Base-by-base conservation (phyloP, 2,329 filamentous ascomycete species). In the Aspergillus sp. region DNA sequence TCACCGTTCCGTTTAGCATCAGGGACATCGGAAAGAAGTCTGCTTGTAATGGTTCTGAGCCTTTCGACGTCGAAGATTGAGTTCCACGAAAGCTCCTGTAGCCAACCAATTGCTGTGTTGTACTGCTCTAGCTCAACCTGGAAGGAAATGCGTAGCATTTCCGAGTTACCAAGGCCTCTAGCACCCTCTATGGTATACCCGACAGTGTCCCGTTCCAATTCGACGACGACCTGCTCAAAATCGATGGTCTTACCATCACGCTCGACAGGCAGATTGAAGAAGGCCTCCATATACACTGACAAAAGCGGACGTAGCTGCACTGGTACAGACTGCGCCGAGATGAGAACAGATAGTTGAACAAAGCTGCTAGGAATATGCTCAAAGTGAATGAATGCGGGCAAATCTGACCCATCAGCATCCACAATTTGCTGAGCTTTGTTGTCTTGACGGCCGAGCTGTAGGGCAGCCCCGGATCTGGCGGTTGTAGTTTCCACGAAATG, bases 301-400 rank as follows among this genome's bases (percentile, higher is more conserved):
- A 98, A 80, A 20, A 99, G 77, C 3, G 95, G 95, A 70, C 93
- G 92, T 58, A 93, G 83, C 62, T 93, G 85, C n/a, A 89, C 83
- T 0, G 93, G 91, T 1, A 97, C 80, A 33, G 85, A 80, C 2
- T 86, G 83, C 0, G 92, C 96, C 52, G 91, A 91, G 50, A 98
- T 80, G 56, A 95, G 86, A 20, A 98, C 76, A 48, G 86, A 88
- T 57, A 98, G 83, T 66, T 93, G 89, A 6, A 96, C 91, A 72
- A 99, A 99, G 70, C 91, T 96, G 58, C 91, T 96, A 2, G 89
- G 88, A 13, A 98, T 92, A 68, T 96, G 88, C 75, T 99, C 95
- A 64, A 96, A 99, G 75, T 99, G 93, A n/a, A 99, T 82, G 75
- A 97, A 99, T 2, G 98, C 79, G 0, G 91, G 89, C n/a, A 87